Conservation (phyloP, 2,329 filamentous ascomycete species). For the Calonectria pteridis region DNA sequence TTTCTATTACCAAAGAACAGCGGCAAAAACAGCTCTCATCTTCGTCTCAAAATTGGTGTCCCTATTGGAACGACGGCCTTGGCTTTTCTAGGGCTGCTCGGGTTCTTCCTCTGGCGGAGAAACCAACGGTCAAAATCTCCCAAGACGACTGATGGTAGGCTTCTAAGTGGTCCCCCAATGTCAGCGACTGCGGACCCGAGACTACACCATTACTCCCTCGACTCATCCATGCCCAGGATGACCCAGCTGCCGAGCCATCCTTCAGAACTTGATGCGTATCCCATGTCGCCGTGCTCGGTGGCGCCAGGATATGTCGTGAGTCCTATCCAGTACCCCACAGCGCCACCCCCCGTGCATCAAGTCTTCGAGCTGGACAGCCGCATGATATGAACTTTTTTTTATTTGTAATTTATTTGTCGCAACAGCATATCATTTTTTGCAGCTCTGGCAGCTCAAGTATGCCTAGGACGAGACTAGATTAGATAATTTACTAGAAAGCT, state of each 20-base stretch:
- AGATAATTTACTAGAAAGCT: not conserved
- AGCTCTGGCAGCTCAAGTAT: not conserved
- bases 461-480: not conserved
- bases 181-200: not conserved
- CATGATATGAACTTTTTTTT: not conserved
- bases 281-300: not conserved
- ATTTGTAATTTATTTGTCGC: not conserved
- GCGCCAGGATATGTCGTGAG: not conserved
- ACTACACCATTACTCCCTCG: not conserved
- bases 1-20: not conserved
- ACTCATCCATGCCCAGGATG: not conserved
- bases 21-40: not conserved
- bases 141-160: not conserved
- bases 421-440: no score
- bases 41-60: conserved; percentile 12
- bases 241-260: not conserved
- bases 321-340: not conserved
- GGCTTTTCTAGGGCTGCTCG: not conserved
- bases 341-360: not conserved
- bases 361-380: conserved; percentile 12
- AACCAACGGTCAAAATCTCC: not conserved
- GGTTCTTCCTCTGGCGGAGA: conserved; percentile 2
- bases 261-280: not conserved
- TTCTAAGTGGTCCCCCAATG: not conserved
- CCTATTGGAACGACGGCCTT: not conserved